Evolutionary conservation across 2,329 filamentous ascomycete species (phyloP), one percentile per base, ranked within the genome.

Genomic region (Nemania bipapillata): DNA sequence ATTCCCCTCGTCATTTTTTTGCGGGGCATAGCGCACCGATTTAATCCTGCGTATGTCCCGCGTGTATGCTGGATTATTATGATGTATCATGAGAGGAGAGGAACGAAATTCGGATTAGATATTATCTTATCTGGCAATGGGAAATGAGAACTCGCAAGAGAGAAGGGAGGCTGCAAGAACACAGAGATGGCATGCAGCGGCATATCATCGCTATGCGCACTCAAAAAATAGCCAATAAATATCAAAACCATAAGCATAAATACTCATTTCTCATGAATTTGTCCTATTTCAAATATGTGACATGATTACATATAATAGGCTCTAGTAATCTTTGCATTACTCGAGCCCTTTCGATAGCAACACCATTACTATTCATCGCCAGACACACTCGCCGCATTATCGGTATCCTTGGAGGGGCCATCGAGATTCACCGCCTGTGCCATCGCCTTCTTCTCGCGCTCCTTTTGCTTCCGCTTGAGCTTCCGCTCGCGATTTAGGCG

Each of bases 401-500:
- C 59, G 11, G 22, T 52, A 42, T 57, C 57, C 8, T 57, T 53
- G 12, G 55, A 15, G 2, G 54, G 12, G 26, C 15, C 63, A 32
- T 61, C 57, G 3, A 63, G 77, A 40, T 73, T 74, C 20, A 58
- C 70, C 12, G 70, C 76, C 75, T 77, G 71, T 73, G 45, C 52
- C 49, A 32, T 57, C 85, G 78, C 72, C 73, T 87, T 89, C 79
- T 82, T 82, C 73, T 85, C 85, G 76, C 83, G 87, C 70, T 84
- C 86, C 79, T 90, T 90, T 50, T 84, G 82, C 74, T 84, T 83
- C 74, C 84, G 82, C 77, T 87, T 86, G 68, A 89, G 72, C 80
- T 90, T 89, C 81, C 87, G 89, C 73, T 85, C 77, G 65, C 86
- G 79, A 72, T 90, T 90, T 70, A 88, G 75, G 71, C 87, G 82